phyloP scores from a whole-genome alignment of 2,329 filamentous ascomycete species.

The Colletotrichum camelliae region DNA sequence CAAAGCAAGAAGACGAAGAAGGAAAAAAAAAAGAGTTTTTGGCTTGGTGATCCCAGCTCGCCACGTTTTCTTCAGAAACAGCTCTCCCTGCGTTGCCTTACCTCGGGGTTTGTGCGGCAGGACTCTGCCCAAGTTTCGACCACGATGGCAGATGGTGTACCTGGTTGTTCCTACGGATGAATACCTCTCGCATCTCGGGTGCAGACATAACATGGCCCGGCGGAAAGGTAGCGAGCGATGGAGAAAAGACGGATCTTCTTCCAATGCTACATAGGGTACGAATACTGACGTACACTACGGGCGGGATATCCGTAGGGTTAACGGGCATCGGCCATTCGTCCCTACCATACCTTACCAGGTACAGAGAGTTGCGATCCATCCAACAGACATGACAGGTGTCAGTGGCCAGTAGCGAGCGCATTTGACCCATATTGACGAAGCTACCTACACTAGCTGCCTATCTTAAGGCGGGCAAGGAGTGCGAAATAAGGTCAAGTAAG shows the following conservation, averaged over 20 bases:
- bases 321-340: background rate
- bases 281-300: background rate
- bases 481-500: background rate
- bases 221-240: background rate
- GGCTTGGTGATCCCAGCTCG: background rate
- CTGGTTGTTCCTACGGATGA: background rate
- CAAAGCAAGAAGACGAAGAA: background rate
- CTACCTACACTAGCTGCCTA: background rate
- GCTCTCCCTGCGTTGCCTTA: background rate
- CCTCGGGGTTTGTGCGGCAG: background rate
- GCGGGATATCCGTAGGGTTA: background rate
- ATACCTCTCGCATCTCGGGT: background rate
- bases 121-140: background rate
- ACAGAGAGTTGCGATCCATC: background rate
- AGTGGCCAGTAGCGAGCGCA: background rate
- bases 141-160: background rate
- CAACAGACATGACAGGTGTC: background rate
- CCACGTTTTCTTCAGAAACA: conserved; percentile 11
- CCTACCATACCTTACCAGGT: background rate
- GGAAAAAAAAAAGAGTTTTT: background rate
- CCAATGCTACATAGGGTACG: background rate
- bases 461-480: background rate
- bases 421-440: background rate
- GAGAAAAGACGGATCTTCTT: background rate
- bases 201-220: background rate